These are phyloP conservation scores for Daldinia loculata DNA, from an alignment of 495 filamentous ascomycete species.

Conservation along the genomic window DNA sequence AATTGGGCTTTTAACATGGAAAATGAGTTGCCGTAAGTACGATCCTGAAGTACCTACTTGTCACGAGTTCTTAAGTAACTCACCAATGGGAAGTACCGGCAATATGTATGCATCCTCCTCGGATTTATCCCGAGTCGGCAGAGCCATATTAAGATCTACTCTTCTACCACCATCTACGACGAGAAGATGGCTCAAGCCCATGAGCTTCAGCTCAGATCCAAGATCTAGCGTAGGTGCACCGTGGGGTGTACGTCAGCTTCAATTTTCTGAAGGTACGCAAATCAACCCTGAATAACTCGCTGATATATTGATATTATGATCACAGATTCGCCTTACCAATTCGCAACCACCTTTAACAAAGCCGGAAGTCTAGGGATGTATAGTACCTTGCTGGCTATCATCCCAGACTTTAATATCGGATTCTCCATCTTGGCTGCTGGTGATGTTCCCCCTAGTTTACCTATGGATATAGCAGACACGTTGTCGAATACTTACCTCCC, in stretches of 20 bases:
- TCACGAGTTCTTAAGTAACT: not conserved
- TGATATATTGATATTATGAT: not conserved
- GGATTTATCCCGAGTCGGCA: constrained; percentile 61
- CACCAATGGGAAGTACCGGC: constrained; percentile 53
- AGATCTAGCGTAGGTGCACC: constrained; percentile 60
- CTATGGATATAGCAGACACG: constrained; percentile 49
- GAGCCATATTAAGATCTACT: constrained; percentile 61
- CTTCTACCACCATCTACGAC: constrained; percentile 59
- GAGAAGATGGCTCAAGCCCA: constrained; percentile 65
- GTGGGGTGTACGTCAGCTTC: constrained; percentile 62
- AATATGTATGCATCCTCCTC: constrained; percentile 63
- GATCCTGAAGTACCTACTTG: not conserved
- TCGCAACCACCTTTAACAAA: constrained; percentile 63
- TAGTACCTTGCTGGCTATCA: constrained; percentile 57
- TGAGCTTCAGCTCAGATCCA: constrained; percentile 57
- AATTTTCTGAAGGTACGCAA: constrained; percentile 29
- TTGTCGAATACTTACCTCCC: constrained; percentile 50
- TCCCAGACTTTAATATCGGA: constrained; percentile 63
- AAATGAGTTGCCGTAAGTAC: constrained; percentile 49
- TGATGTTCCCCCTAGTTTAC: constrained; percentile 38
- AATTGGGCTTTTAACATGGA: constrained; percentile 48
- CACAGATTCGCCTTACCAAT: constrained; percentile 54
- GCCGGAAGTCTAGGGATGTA: constrained; percentile 60
- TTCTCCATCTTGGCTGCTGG: constrained; percentile 63
- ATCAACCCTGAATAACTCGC: not conserved